Percentiles rank a stretch among this genome's conserved stretches.
Evolutionary conservation across 2,329 filamentous ascomycete species (phyloP).

Genomic region (Helotiales sp.): DNA sequence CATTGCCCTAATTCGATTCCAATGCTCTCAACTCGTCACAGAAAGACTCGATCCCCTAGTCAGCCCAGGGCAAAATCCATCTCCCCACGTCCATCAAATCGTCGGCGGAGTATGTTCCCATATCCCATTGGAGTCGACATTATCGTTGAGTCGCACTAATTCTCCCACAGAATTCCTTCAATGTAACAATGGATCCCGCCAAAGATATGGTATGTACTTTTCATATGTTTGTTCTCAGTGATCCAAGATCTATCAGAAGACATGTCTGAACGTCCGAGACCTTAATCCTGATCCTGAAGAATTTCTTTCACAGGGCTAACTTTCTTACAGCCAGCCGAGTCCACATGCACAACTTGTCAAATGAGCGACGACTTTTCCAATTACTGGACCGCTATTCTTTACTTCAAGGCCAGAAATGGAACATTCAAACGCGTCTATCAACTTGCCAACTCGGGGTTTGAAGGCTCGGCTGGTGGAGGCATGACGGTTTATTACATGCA

Average conservation of each 20-base stretch:
- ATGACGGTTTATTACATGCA: slow-evolving; percentile 47
- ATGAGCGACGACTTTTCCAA: slow-evolving; percentile 46
- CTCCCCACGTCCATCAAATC: slow-evolving; percentile 27
- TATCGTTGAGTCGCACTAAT: neutral
- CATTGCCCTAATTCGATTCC: slow-evolving; percentile 23
- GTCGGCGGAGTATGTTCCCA: slow-evolving; percentile 25
- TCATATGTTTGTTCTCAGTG: too few relatives aligned
- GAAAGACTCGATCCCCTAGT: slow-evolving; percentile 31
- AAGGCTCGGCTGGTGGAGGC: slow-evolving; percentile 38
- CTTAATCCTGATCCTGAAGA: too few relatives aligned
- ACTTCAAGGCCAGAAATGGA: slow-evolving; percentile 41
- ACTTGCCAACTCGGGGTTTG: slow-evolving; percentile 33
- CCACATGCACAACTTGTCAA: slow-evolving; percentile 43
- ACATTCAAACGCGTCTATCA: slow-evolving; percentile 42
- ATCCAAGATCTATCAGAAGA: too few relatives aligned
- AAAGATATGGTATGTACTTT: too few relatives aligned
- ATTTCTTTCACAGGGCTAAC: too few relatives aligned
- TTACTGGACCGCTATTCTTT: slow-evolving; percentile 43
- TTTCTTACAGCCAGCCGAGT: slow-evolving; percentile 38
- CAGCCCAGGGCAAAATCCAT: slow-evolving; percentile 20
- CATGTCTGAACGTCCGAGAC: too few relatives aligned
- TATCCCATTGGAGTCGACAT: too few relatives aligned
- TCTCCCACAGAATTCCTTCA: slow-evolving; percentile 46
- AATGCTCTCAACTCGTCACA: slow-evolving; percentile 31
- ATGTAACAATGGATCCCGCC: slow-evolving; percentile 45